These are phyloP conservation scores for Sporothrix protearum DNA, from an alignment of 2,329 filamentous ascomycete genomes.

Conservation along the genomic window DNA sequence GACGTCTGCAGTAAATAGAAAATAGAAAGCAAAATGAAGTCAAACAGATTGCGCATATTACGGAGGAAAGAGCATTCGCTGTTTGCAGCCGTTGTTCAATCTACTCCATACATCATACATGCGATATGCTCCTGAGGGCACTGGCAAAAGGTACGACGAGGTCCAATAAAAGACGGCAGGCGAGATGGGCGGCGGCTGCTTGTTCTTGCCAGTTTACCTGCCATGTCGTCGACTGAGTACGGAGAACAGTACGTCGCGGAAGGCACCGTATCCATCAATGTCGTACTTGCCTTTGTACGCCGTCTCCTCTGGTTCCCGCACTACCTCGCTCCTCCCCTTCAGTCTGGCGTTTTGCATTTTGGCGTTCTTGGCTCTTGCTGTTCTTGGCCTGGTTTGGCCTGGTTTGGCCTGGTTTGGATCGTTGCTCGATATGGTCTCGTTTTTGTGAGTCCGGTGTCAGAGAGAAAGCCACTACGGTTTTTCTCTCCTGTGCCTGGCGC, in stretches of 20 bases:
- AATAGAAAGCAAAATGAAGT: neutral
- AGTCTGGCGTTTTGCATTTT: slow-evolving; percentile 8
- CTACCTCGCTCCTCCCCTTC: neutral
- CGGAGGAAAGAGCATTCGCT: neutral
- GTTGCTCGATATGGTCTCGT: slow-evolving; percentile 4
- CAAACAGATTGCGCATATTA: neutral
- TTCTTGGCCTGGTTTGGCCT: slow-evolving; percentile 5
- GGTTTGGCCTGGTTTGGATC: slow-evolving; percentile 4
- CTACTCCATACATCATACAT: slow-evolving; percentile 13
- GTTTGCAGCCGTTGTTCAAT: slow-evolving; percentile 12
- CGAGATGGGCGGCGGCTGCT: neutral
- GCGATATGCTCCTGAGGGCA: neutral
- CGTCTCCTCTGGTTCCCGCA: neutral
- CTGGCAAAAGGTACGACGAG: slow-evolving; percentile 1
- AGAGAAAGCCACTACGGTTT: slow-evolving; percentile 19
- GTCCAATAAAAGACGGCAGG: slow-evolving; percentile 12
- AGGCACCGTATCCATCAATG: neutral
- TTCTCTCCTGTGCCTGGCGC: slow-evolving; percentile 18
- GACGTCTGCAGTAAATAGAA: neutral
- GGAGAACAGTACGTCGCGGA: too few species aligned
- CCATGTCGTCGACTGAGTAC: neutral
- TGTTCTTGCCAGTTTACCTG: slow-evolving; percentile 13
- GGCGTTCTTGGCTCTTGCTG: neutral
- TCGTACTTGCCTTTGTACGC: neutral
- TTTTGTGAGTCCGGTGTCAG: slow-evolving; percentile 18